Conservation (phyloP, 345 rosid species). For the Alliaria petiolata region DNA sequence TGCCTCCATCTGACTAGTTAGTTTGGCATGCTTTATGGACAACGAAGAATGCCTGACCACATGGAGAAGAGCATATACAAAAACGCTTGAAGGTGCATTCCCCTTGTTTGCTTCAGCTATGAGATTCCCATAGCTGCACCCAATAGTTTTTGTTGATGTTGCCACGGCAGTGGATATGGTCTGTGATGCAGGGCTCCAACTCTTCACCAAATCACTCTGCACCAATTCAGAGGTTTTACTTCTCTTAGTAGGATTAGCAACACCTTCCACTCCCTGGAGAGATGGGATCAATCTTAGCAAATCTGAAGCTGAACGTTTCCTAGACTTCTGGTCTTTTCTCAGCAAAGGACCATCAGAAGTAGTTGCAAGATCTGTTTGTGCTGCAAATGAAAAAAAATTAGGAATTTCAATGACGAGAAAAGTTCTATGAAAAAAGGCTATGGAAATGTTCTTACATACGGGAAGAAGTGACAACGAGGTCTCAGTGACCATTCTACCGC, state of each 20-base stretch:
- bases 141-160: constrained; percentile 41
- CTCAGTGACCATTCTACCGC: constrained; percentile 45
- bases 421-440: background rate
- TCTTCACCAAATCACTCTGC: constrained; percentile 27
- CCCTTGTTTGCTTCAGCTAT: constrained; percentile 96
- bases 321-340: constrained; percentile 45
- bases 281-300: constrained; percentile 77
- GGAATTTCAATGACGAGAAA: background rate
- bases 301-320: constrained; percentile 68
- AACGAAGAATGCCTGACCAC: constrained; percentile 93
- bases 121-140: constrained; percentile 71
- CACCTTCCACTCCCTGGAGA: constrained; percentile 53
- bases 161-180: constrained; percentile 39
- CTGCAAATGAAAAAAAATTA: constrained; percentile 39
- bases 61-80: constrained; percentile 83
- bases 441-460: constrained; percentile 69
- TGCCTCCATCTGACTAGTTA: constrained; percentile 94
- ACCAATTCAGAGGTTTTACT: constrained; percentile 43
- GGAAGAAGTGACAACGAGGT: constrained; percentile 57
- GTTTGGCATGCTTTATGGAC: constrained; percentile 90
- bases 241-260: constrained; percentile 44
- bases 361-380: constrained; percentile 39
- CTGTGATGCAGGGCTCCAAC: constrained; percentile 39
- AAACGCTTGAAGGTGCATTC: constrained; percentile 74
- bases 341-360: constrained; percentile 42